These are phyloP conservation scores for Paramecium octaurelia DNA, from an alignment of 73 alveolate genomes.

Conservation along the genomic window DNA sequence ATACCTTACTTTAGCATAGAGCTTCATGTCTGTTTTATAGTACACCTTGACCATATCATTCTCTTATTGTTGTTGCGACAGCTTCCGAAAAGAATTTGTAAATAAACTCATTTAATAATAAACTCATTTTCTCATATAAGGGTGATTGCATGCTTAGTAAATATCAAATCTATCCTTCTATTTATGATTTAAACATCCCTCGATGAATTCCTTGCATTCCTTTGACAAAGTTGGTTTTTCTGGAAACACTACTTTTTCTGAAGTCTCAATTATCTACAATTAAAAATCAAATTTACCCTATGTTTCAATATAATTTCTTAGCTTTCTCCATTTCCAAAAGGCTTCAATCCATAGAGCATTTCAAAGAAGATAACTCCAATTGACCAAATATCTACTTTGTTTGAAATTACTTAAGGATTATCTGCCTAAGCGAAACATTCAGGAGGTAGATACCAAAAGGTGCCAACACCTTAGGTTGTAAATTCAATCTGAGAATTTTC, in stretches of 20 bases:
- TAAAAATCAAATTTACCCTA: background rate
- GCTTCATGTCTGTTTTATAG: background rate
- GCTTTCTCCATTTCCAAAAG: constrained; percentile 59
- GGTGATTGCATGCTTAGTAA: constrained; percentile 37
- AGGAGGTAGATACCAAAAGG: constrained; percentile 92
- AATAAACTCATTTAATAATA: background rate
- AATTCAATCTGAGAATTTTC: constrained; percentile 75
- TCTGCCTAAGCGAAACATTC: constrained; percentile 78
- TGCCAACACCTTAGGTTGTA: constrained; percentile 87
- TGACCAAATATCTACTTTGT: constrained; percentile 71
- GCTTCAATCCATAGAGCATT: constrained; percentile 62
- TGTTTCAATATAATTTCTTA: constrained; percentile 16
- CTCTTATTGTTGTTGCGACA: background rate
- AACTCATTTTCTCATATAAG: constrained; percentile 27
- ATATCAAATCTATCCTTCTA: constrained; percentile 47
- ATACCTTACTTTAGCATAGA: background rate
- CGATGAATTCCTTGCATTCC: constrained; percentile 34
- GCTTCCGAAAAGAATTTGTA: background rate
- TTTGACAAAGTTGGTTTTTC: constrained; percentile 18
- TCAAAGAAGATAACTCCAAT: constrained; percentile 69
- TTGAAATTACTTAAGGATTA: constrained; percentile 49
- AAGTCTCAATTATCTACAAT: background rate
- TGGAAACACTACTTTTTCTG: constrained; percentile 36
- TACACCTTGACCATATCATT: background rate
- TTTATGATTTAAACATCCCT: constrained; percentile 26